Evolutionary conservation across 129 eudicot species (phyloP).

Genomic region (Chrysanthemum lavandulifolium): DNA sequence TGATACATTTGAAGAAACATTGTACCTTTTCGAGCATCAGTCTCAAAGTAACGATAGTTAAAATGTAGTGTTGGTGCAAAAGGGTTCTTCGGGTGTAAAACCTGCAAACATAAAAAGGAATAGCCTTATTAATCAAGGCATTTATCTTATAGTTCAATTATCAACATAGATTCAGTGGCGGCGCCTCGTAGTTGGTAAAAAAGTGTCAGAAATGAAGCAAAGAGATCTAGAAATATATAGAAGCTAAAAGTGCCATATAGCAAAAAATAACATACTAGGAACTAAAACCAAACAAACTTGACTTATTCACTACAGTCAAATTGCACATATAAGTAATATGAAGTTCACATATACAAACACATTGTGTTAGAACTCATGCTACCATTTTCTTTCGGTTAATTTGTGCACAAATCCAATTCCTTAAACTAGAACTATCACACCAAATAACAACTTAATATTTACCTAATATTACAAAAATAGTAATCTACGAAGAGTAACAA

Average conservation of each 20-base stretch:
- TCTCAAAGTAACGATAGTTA: slow-evolving; percentile 97
- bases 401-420: too few relatives aligned
- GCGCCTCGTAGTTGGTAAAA: not conserved
- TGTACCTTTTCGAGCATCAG: slow-evolving; percentile 96
- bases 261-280: slow-evolving; percentile 9
- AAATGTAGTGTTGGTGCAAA: slow-evolving; percentile 99
- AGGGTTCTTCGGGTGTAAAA: slow-evolving; percentile 96
- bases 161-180: not conserved
- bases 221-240: too few relatives aligned
- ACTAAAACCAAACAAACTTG: slow-evolving; percentile 5
- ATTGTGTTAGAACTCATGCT: too few relatives aligned
- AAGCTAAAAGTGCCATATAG: too few relatives aligned
- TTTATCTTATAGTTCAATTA: not conserved
- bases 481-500: not conserved
- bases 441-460: not conserved
- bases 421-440: not conserved
- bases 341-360: not conserved
- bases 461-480: not conserved
- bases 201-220: too few relatives aligned
- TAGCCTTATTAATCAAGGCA: not conserved
- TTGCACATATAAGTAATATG: not conserved
- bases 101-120: slow-evolving; percentile 45
- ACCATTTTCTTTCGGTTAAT: too few relatives aligned
- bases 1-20: slow-evolving; percentile 11
- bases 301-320: not conserved